Conservation (phyloP, 1,139 yeast genomes). For the Geotrichum candidum region DNA sequence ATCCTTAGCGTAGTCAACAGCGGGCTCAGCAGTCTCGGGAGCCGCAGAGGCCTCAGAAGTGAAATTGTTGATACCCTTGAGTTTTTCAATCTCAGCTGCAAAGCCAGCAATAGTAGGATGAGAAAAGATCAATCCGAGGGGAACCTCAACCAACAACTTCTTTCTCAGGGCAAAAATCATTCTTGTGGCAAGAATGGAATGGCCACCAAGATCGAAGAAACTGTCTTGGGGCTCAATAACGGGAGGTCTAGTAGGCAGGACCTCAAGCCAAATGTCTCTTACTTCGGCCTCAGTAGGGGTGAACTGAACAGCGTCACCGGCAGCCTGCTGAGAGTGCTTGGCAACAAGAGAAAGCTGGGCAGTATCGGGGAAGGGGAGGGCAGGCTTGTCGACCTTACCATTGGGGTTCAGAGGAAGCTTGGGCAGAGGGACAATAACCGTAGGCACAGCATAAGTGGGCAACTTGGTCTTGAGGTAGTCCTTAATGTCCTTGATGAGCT, state of each 20-base stretch:
- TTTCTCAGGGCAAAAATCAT: slow-evolving; percentile 92
- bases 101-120: slow-evolving; percentile 78
- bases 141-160: slow-evolving; percentile 69
- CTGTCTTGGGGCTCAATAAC: slow-evolving; percentile 72
- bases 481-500: slow-evolving; percentile 74
- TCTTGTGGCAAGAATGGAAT: slow-evolving; percentile 91
- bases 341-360: slow-evolving; percentile 75
- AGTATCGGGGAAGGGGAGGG: slow-evolving; percentile 88
- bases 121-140: slow-evolving; percentile 83
- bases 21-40: slow-evolving; percentile 28
- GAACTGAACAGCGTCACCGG: slow-evolving; percentile 34
- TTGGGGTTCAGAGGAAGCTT: slow-evolving; percentile 93
- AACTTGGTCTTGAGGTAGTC: slow-evolving; percentile 78
- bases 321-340: slow-evolving; percentile 25
- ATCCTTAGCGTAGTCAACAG: slow-evolving; percentile 63
- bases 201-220: slow-evolving; percentile 97
- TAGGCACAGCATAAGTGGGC: slow-evolving; percentile 90
- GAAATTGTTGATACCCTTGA: slow-evolving; percentile 37
- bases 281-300: slow-evolving; percentile 61
- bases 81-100: slow-evolving; percentile 63
- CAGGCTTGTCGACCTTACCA: slow-evolving; percentile 97
- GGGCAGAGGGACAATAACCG: slow-evolving; percentile 79
- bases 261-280: slow-evolving; percentile 76
- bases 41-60: slow-evolving; percentile 20
- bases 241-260: slow-evolving; percentile 81